Evolutionary conservation across 306 rosid genomes (phyloP).

Genomic region (Mimosa pudica): DNA sequence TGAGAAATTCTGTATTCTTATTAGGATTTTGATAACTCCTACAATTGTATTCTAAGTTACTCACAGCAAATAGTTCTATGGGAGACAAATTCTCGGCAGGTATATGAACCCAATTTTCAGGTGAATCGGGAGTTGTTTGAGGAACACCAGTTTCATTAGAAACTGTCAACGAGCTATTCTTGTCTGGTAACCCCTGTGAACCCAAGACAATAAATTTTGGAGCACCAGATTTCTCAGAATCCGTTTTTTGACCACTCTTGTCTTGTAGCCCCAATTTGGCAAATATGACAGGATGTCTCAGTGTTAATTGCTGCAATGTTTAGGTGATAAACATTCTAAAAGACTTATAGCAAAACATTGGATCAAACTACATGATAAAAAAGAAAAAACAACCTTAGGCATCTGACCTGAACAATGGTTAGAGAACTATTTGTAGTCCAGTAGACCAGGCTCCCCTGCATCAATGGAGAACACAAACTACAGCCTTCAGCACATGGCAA

Average conservation of each 20-base stretch:
- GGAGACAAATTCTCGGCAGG: conserved; percentile 65
- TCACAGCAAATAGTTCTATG: conserved; percentile 64
- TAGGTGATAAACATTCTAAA: conserved; percentile 10
- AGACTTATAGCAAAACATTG: conserved; percentile 21
- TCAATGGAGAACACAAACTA: conserved; percentile 37
- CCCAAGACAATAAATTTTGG: conserved; percentile 33
- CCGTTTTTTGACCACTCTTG: conserved; percentile 38
- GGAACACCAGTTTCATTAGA: conserved; percentile 42
- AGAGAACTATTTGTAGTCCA: conserved; percentile 85
- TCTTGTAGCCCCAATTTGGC: conserved; percentile 65
- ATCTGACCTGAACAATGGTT: conserved; percentile 65
- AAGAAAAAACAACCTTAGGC: conserved; percentile 8
- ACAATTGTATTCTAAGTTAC: conserved; percentile 44
- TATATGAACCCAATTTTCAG: conserved; percentile 52
- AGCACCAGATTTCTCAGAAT: conserved; percentile 39
- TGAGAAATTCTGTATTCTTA: conserved; percentile 22
- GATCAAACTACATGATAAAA: conserved; percentile 20
- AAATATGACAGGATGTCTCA: conserved; percentile 71
- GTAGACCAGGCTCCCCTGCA: conserved; percentile 91
- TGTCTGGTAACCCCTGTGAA: conserved; percentile 50
- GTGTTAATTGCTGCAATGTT: conserved; percentile 68
- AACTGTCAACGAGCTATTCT: conserved; percentile 35
- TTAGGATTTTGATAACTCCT: conserved; percentile 16
- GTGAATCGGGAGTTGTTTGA: conserved; percentile 46
- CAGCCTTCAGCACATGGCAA: conserved; percentile 28